Conservation (phyloP, 192 early-diverging fungal genomes). For the Coemansia asiatica region DNA sequence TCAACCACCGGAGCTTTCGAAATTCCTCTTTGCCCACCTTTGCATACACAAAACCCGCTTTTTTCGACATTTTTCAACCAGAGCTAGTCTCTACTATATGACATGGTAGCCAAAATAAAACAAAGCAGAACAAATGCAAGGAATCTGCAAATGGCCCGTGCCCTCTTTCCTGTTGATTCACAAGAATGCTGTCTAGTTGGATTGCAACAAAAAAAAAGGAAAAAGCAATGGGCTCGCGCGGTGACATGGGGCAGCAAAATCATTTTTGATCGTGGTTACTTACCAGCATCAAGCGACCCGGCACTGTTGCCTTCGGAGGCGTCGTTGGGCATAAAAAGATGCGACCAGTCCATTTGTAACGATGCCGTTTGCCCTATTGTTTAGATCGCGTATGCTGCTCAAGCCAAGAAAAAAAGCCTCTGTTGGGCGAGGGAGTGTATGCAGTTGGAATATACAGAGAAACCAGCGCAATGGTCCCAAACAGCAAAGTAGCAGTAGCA, state of each 20-base stretch:
- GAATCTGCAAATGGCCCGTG: background rate
- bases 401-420: background rate
- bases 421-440: background rate
- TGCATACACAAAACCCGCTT: background rate
- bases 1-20: constrained; percentile 6
- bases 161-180: background rate
- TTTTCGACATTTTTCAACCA: background rate
- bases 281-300: constrained; percentile 44
- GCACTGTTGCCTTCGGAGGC: constrained; percentile 14
- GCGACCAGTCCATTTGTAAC: constrained; percentile 46
- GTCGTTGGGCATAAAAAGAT: constrained; percentile 41
- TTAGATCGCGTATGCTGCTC: background rate
- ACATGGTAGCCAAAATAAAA: background rate
- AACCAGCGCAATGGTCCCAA: too few relatives aligned
- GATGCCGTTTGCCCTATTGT: background rate
- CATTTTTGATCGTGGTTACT: background rate
- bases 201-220: background rate
- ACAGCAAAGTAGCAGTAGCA: too few relatives aligned
- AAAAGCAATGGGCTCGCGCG: background rate
- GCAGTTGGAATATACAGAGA: background rate
- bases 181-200: background rate
- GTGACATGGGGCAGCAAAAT: too few relatives aligned
- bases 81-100: background rate
- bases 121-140: background rate
- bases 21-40: background rate